A percentile compares a stretch with the other conserved stretches of the same genome.
phyloP scores from a whole-genome alignment of 768 basidiomycete genomes.

The Trametes cubensis region DNA sequence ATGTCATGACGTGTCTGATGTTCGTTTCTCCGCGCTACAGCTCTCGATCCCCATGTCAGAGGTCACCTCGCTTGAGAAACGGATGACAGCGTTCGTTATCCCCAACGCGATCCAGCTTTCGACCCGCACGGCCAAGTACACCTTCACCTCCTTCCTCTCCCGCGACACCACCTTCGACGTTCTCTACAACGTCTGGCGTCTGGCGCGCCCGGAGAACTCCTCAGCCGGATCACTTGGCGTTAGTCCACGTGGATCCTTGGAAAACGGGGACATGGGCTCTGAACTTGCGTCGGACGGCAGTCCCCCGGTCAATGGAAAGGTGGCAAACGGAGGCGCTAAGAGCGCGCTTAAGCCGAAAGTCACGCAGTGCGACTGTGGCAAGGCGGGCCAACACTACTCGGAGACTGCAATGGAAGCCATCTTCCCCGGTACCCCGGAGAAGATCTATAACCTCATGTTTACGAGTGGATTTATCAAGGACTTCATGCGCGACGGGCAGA shows the following conservation, averaged over 20 bases:
- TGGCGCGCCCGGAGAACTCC: conserved; percentile 72
- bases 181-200: conserved; percentile 93
- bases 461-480: conserved; percentile 94
- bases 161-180: conserved; percentile 97
- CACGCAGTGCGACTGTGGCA: conserved; percentile 76
- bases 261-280: conserved; percentile 20
- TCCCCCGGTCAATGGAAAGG: conserved; percentile 10
- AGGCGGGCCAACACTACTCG: conserved; percentile 64
- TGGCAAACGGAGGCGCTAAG: conserved; percentile 16
- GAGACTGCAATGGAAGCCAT: conserved; percentile 78
- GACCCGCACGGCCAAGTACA: conserved; percentile 82
- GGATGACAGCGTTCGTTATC: conserved; percentile 97
- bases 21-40: conserved; percentile 41
- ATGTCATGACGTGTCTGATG: conserved; percentile 18
- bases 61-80: conserved; percentile 87
- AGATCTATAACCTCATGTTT: conserved; percentile 95
- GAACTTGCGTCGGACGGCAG: conserved; percentile 12
- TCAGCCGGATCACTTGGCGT: conserved; percentile 23
- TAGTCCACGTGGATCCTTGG: conserved; percentile 32
- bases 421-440: conserved; percentile 90
- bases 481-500: conserved; percentile 89
- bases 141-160: conserved; percentile 94
- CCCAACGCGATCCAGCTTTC: conserved; percentile 94
- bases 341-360: conserved; percentile 47
- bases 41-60: conserved; percentile 88